Evolutionary conservation across 2,329 filamentous ascomycete species (phyloP), one percentile per base, ranked within the genome.

Genomic region (Dactylellina leptospora): DNA sequence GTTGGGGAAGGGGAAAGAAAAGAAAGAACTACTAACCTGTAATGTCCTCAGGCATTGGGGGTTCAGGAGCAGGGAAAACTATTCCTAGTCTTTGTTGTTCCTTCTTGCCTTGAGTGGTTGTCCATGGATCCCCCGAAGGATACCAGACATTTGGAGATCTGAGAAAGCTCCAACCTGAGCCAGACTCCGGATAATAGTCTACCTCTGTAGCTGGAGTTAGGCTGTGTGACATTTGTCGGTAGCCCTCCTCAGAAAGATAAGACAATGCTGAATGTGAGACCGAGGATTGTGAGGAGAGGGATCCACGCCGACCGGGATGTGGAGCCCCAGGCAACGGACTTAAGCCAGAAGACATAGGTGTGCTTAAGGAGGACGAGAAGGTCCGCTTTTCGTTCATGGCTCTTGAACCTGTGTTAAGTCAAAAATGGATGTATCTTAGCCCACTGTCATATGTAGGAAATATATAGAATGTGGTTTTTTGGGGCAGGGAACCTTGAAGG

Each of bases 231-330:
- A 71, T 56, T 44, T 63, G 66, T 56, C 58, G 50, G 45, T 63
- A 71, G 58, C 58, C 44, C 47, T 71, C 58, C 9, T 71, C 66
- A 44, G 64, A 45, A 13, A 71, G 50, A 71, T 71, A 71, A 51
- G 66, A 71, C 59, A 63, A 36, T 58, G 58, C 53, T 63, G 66
- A 70, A 70, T 70, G 64, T 70, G 64, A 70, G 64, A 70, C 56
- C 50, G 64, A 51, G 50, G 64, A 71, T 33, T 63, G 66, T n/a
- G 66, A 71, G 27, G 66, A 71, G 50, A 63, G 44, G 33, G 66
- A 71, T 22, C 42, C 53, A 59, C 66, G 66, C 58, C 66, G 66
- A 71, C 66, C 66, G 66, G 66, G 66, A 60, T 71, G 66, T 60
- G 60, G 51, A 63, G 50, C 22, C 38, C 58, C 58, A 59, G 51